phyloP scores from a whole-genome alignment of 1,284 basidiomycete species.

The Rhodotorula sp. region DNA sequence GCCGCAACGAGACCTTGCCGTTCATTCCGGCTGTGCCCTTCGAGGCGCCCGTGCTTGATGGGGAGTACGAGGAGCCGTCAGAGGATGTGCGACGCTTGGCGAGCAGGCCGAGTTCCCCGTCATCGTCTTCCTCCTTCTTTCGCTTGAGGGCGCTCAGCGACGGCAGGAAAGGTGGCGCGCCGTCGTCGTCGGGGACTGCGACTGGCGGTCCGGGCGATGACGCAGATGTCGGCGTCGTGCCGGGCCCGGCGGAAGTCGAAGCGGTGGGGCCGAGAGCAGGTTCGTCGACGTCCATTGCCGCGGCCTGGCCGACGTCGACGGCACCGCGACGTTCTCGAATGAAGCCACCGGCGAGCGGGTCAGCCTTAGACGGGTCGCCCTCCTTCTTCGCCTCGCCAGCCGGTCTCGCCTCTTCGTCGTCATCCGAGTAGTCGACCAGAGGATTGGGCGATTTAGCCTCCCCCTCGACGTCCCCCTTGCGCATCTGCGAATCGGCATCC shows the following conservation, averaged over 20 bases:
- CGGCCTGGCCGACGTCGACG: constrained; percentile 31
- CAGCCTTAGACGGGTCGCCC: background rate
- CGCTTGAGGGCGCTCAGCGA: constrained; percentile 63
- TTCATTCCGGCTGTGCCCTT: too few relatives aligned
- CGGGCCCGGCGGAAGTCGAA: too few relatives aligned
- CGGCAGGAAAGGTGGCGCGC: constrained; percentile 53
- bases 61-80: background rate
- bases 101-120: constrained; percentile 59
- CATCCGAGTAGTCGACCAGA: constrained; percentile 29
- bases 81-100: constrained; percentile 53
- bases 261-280: too few relatives aligned
- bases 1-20: too few relatives aligned
- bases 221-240: background rate
- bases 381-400: background rate
- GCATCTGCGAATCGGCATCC: too few relatives aligned
- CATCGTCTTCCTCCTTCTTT: constrained; percentile 63
- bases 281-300: background rate
- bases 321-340: constrained; percentile 37
- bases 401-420: constrained; percentile 5
- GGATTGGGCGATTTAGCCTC: background rate
- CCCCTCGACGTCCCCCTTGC: too few relatives aligned
- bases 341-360: constrained; percentile 29
- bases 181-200: constrained; percentile 44
- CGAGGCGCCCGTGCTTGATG: too few relatives aligned
- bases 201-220: constrained; percentile 17